Conservation (phyloP, 208 protist species). For the Kentomonas sorsogonicus region DNA sequence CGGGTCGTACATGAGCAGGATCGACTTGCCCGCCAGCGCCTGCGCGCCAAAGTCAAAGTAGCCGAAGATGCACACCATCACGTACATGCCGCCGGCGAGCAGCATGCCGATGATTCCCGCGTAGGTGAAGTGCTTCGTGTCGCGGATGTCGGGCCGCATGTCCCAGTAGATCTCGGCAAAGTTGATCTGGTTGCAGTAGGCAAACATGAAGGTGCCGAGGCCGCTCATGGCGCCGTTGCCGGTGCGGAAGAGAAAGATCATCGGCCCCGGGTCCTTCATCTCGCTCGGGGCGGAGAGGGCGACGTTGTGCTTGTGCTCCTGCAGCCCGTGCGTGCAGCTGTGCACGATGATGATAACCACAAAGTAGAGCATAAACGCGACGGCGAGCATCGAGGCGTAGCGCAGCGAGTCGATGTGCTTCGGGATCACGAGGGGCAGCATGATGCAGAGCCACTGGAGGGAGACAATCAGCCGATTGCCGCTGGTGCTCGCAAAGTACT, state of each 20-base stretch:
- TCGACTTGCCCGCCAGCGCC: constrained; percentile 27
- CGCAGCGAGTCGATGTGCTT: constrained; percentile 65
- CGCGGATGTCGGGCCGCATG: constrained; percentile 23
- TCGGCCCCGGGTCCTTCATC: constrained; percentile 12
- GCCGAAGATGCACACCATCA: constrained; percentile 45
- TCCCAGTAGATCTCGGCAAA: constrained; percentile 47
- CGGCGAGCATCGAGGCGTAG: constrained; percentile 40
- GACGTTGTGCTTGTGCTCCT: constrained; percentile 18
- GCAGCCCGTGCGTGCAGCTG: constrained; percentile 24
- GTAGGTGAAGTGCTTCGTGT: constrained; percentile 29
- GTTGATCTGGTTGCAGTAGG: constrained; percentile 60
- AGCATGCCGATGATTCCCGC: constrained; percentile 37
- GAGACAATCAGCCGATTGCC: constrained; percentile 31
- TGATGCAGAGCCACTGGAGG: constrained; percentile 35
- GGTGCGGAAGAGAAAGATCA: constrained; percentile 37
- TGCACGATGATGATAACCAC: constrained; percentile 38
- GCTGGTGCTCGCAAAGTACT: constrained; percentile 21
- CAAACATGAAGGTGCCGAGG: constrained; percentile 52
- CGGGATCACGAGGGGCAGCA: constrained; percentile 54
- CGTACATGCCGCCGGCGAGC: constrained; percentile 47
- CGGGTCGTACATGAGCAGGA: constrained; percentile 54
- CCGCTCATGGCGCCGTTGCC: constrained; percentile 32
- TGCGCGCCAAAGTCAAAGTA: constrained; percentile 58
- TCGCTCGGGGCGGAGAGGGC: constrained; percentile 13
- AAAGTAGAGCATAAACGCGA: constrained; percentile 45